Conservation (phyloP, 345 rosid species). For the Boechera stricta region DNA sequence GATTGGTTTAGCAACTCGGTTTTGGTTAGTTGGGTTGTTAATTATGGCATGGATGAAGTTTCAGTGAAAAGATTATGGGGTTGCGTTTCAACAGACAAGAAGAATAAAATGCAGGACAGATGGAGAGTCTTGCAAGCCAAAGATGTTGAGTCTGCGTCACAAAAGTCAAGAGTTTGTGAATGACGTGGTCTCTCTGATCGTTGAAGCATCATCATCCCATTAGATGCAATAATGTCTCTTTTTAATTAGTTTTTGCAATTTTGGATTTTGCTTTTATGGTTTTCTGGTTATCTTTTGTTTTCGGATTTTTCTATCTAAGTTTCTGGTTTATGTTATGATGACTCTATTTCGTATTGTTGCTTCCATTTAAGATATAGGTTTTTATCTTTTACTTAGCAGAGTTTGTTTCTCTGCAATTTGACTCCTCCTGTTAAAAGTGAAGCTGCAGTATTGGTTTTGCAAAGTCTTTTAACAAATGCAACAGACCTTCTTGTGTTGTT, state of each 20-base stretch:
- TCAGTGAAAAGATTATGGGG: too few species aligned
- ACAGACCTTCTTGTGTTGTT: too few species aligned
- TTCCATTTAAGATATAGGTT: background rate
- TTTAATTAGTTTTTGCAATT: too few species aligned
- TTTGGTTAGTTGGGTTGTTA: background rate
- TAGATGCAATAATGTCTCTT: background rate
- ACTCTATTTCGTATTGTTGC: background rate
- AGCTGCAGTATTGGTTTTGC: too few species aligned
- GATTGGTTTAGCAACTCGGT: background rate
- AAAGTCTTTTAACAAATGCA: too few species aligned
- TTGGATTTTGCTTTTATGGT: too few species aligned
- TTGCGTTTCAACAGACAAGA: too few species aligned
- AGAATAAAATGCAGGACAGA: background rate
- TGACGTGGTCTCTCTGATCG: background rate
- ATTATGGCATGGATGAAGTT: background rate
- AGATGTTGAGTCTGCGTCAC: background rate
- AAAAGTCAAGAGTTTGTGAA: background rate
- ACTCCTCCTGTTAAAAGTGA: too few species aligned
- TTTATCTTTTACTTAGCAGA: too few species aligned
- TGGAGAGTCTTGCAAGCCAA: background rate
- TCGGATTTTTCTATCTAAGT: too few species aligned
- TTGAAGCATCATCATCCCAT: background rate
- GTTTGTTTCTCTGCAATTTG: too few species aligned
- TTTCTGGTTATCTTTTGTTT: background rate
- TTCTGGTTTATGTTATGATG: background rate